A percentile compares a stretch with the other conserved stretches of the same genome.
Conservation (phyloP, 192 early-diverging fungal genomes). For the Jimgerdemannia lactiflua region DNA sequence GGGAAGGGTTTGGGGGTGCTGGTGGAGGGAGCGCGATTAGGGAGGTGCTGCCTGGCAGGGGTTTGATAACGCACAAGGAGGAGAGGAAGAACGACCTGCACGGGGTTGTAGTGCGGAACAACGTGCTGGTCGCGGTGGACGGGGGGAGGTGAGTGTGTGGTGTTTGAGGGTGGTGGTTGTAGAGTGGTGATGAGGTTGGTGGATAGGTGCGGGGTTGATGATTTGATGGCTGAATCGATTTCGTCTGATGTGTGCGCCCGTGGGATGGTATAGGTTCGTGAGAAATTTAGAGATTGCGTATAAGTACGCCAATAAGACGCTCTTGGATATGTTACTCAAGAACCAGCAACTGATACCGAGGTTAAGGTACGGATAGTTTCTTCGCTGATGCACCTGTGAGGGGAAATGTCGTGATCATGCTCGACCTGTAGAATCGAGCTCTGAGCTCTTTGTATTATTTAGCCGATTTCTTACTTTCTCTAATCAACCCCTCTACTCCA, state of each 20-base stretch:
- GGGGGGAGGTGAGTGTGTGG: conserved; percentile 37
- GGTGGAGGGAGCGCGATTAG: conserved; percentile 13
- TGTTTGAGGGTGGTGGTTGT: too few relatives aligned
- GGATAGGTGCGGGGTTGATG: too few relatives aligned
- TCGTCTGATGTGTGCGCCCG: not conserved
- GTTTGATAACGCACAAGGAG: not conserved
- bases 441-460: too few relatives aligned
- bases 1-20: conserved; percentile 10
- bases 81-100: not conserved
- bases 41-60: not conserved
- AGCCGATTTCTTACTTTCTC: not conserved
- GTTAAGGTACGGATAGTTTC: conserved; percentile 47
- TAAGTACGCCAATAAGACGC: conserved; percentile 79
- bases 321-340: conserved; percentile 77
- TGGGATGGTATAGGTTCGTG: conserved; percentile 44
- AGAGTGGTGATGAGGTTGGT: too few relatives aligned
- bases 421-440: not conserved
- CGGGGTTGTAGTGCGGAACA: conserved; percentile 13
- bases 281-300: conserved; percentile 86
- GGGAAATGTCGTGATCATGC: not conserved
- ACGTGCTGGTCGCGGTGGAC: conserved; percentile 57
- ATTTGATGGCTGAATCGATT: not conserved
- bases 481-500: too few relatives aligned
- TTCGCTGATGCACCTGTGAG: not conserved
- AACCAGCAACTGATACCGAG: conserved; percentile 75